Evolutionary conservation across 495 filamentous ascomycete species (phyloP).

Genomic region (Neurospora intermedia): DNA sequence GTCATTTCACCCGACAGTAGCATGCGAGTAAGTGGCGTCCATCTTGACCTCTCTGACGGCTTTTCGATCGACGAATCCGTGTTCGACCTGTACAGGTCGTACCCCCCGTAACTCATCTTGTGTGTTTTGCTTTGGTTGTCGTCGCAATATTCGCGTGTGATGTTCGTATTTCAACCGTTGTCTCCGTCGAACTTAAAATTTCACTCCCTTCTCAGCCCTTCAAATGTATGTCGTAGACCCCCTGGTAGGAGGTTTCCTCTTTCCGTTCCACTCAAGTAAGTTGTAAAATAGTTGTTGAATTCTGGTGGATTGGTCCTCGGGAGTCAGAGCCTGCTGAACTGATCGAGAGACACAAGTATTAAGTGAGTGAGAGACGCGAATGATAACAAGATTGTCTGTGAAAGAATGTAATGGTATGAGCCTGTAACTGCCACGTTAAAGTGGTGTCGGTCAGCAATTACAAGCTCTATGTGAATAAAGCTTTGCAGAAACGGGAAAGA

Average conservation of each 20-base stretch:
- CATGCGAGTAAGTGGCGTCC: conserved; percentile 59
- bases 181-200: background rate
- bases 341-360: conserved; percentile 19
- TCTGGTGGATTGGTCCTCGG: background rate
- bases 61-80: conserved; percentile 17
- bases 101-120: conserved; percentile 34
- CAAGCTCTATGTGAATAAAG: conserved; percentile 19
- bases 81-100: conserved; percentile 19
- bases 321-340: conserved; percentile 52
- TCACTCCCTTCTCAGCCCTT: conserved; percentile 3
- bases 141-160: conserved; percentile 2
- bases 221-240: conserved; percentile 8
- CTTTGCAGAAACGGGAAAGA: conserved; percentile 24
- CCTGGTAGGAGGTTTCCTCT: background rate
- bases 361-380: conserved; percentile 18
- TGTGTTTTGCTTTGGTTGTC: conserved; percentile 7
- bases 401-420: conserved; percentile 28
- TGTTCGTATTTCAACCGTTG: conserved; percentile 4
- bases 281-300: conserved; percentile 8
- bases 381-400: conserved; percentile 14
- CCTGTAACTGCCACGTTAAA: conserved; percentile 31
- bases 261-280: background rate
- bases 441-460: conserved; percentile 34
- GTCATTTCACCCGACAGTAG: conserved; percentile 61
- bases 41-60: conserved; percentile 52